These are phyloP conservation scores for Sequoiadendron giganteum DNA, from an alignment of 75 land plant genomes.

Conservation along the genomic window DNA sequence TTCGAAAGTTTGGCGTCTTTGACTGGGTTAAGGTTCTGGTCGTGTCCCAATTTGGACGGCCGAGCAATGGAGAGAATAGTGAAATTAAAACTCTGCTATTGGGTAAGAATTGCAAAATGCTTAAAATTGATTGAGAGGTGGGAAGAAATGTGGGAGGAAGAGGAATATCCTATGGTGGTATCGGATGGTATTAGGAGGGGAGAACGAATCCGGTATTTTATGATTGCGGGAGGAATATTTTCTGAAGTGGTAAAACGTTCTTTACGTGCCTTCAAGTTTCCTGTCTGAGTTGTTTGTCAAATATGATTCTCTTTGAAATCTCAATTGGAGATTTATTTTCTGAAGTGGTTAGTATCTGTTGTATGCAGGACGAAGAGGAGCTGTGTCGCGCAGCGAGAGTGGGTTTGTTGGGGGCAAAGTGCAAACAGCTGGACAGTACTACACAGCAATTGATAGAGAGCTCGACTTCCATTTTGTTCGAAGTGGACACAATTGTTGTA, in stretches of 20 bases:
- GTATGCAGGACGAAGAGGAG: neutral
- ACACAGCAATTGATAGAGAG: neutral
- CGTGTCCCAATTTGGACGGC: too few species aligned
- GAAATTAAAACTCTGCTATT: too few species aligned
- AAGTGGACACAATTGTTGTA: neutral
- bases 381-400: neutral
- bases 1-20: too few species aligned
- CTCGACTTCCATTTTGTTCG: neutral
- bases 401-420: neutral
- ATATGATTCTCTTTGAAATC: neutral
- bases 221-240: too few species aligned
- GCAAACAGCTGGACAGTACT: neutral
- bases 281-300: neutral
- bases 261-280: too few species aligned
- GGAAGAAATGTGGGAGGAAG: too few species aligned
- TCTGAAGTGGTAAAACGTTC: too few species aligned
- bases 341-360: neutral
- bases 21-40: neutral
- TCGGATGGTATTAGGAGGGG: too few species aligned
- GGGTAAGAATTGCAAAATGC: too few species aligned
- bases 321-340: neutral
- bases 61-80: too few species aligned
- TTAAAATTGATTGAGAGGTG: too few species aligned
- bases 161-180: neutral
- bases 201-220: too few species aligned